Conservation (phyloP, 768 basidiomycete species). For the Pulveroboletus sp. region DNA sequence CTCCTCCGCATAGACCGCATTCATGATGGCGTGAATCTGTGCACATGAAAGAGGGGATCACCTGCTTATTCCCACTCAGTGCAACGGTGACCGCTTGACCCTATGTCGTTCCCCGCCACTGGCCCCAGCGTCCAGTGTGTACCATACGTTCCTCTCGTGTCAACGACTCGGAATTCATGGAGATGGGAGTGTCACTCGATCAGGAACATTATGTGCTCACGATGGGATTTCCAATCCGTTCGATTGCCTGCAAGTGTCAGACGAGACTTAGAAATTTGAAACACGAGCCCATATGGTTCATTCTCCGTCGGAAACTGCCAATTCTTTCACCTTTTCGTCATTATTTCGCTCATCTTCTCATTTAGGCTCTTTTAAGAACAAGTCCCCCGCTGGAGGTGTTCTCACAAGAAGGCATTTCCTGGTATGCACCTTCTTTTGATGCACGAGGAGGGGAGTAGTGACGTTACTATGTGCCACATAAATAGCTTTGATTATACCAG, state of each 20-base stretch:
- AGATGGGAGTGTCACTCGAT: too few relatives aligned
- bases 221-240: not conserved
- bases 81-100: conserved; percentile 2
- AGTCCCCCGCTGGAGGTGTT: conserved; percentile 6
- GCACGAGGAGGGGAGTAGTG: conserved; percentile 15
- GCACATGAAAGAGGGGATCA: conserved; percentile 13
- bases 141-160: not conserved
- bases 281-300: not conserved
- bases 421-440: conserved; percentile 26
- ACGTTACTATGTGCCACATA: conserved; percentile 20
- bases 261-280: not conserved
- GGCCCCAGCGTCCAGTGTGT: not conserved
- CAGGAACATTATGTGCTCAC: not conserved
- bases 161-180: too few relatives aligned
- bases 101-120: not conserved
- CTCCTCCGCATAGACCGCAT: conserved; percentile 16
- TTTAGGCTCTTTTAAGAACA: not conserved
- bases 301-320: not conserved
- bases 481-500: conserved; percentile 13
- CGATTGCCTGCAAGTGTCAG: not conserved
- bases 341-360: not conserved
- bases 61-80: conserved; percentile 21
- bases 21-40: conserved; percentile 11
- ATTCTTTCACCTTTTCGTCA: not conserved
- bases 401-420: conserved; percentile 22